These are phyloP conservation scores for Russula sp. DNA, from an alignment of 768 basidiomycete species.

Conservation along the genomic window DNA sequence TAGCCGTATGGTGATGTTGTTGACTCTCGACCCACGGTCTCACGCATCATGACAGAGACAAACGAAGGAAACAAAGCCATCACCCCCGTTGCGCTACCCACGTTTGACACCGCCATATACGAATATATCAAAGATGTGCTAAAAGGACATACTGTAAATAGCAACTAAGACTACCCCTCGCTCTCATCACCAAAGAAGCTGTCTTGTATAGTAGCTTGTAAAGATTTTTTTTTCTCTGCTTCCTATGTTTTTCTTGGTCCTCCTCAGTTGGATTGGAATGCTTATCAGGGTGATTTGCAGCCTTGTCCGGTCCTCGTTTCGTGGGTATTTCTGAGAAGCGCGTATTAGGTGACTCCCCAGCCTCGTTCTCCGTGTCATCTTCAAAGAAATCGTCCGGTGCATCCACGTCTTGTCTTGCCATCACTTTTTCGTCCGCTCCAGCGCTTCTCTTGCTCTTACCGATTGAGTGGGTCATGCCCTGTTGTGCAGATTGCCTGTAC, in stretches of 20 bases:
- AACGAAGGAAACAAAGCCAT: neutral
- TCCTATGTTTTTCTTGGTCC: slow-evolving; percentile 3
- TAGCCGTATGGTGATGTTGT: neutral
- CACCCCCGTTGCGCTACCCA: neutral
- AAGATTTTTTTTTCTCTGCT: neutral
- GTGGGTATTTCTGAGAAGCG: neutral
- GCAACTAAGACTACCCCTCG: neutral
- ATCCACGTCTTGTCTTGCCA: slow-evolving; percentile 18
- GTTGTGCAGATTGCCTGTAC: neutral
- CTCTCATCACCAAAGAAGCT: slow-evolving; percentile 14
- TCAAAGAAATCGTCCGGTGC: slow-evolving; percentile 38
- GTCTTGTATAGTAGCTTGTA: neutral
- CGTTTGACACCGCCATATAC: neutral
- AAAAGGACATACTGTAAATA: neutral
- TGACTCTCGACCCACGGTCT: neutral
- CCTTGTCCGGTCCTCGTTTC: slow-evolving; percentile 6
- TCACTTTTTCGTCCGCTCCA: slow-evolving; percentile 1
- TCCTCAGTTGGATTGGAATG: neutral
- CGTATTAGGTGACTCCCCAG: neutral
- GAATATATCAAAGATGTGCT: neutral
- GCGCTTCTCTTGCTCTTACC: neutral
- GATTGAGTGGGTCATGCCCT: neutral
- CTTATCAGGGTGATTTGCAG: neutral
- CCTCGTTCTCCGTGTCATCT: slow-evolving; percentile 28
- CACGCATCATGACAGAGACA: neutral